Base-by-base conservation (phyloP, 1,284 basidiomycete genomes). In the Peniophora sp. region DNA sequence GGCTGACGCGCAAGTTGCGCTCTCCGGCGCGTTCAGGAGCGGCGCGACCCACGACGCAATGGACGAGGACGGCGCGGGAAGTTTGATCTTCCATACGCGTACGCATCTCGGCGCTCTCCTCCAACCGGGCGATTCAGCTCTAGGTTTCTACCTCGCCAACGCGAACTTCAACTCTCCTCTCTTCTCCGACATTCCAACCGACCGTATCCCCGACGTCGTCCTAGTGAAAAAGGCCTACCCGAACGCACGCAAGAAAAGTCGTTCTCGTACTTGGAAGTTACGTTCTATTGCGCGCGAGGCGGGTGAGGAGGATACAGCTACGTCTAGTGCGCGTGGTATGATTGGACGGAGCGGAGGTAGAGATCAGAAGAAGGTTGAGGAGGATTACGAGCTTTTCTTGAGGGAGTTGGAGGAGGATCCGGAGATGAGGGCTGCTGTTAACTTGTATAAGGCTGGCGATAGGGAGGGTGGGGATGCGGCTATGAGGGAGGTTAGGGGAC, bases 171-270 rank as follows among this genome's bases (percentile, higher is more conserved):
- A 99, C 75, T 91, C 87, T 54, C 83, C 88, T 47, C 83, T 84
- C 45, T 98, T 87, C 65, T 85, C 94, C 34, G 66, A 74, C n/a
- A 71, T 98, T 20, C 78, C 86, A 17, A 61, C 74, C n/a, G 76
- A 78, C 46, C 81, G 87, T 46, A 77, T 96, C 55, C 97, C 96
- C 0, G 93, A 98, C 62, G 84, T 98, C 56, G 81, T 99, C 27
- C 81, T 99, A 16, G 89, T 97, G 56, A 90, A 92, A 73, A 99
- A 99, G 78, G 82, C 91, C 52, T 99, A 97, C 70, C 97, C 95
- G 47, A 91, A 96, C 70, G 73, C 93, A 47, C 71, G 95, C 59
- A 97, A 97, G 79, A 97, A 97, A 78, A 83, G 77, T 64, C 87
- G 83, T 69, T 69, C 89, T 14, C 78, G 96, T 49, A 81, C 74